Evolutionary conservation across 139 green algal species (phyloP).

Genomic region (Haematococcus sp.): DNA sequence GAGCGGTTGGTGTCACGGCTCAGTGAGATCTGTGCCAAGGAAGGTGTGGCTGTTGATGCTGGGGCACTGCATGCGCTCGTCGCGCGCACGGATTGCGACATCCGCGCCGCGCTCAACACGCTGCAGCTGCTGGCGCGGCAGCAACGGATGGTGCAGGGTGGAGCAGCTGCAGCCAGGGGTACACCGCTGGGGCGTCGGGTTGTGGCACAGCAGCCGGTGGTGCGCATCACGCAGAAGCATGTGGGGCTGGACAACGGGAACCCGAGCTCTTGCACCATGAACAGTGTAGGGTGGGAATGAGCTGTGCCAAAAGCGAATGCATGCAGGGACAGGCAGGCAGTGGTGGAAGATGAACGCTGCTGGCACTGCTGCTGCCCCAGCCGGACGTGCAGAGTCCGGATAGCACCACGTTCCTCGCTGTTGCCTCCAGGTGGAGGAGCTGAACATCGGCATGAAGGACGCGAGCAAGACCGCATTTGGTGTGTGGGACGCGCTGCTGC

Average conservation of each 20-base stretch:
- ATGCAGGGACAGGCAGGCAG: background rate
- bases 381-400: too few species aligned
- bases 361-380: too few species aligned
- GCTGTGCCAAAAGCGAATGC: too few species aligned
- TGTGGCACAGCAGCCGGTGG: background rate
- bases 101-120: slow-evolving; percentile 91
- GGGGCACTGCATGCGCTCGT: slow-evolving; percentile 38
- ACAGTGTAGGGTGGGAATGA: too few species aligned
- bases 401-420: too few species aligned
- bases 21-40: slow-evolving; percentile 51
- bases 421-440: slow-evolving; percentile 12
- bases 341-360: too few species aligned
- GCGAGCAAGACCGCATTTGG: slow-evolving; percentile 58
- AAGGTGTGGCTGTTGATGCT: slow-evolving; percentile 50
- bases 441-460: slow-evolving; percentile 78
- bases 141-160: background rate
- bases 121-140: slow-evolving; percentile 77
- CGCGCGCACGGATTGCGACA: slow-evolving; percentile 65
- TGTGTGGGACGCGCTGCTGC: slow-evolving; percentile 68
- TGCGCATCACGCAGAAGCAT: background rate
- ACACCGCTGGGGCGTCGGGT: too few species aligned
- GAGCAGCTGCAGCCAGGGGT: background rate
- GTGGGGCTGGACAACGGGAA: background rate
- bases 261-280: too few species aligned
- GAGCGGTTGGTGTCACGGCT: slow-evolving; percentile 55